Percentiles rank a stretch among this genome's conserved stretches.
These are phyloP conservation scores for Licmophora abbreviata DNA, from an alignment of 108 stramenopile species.

Conservation along the genomic window DNA sequence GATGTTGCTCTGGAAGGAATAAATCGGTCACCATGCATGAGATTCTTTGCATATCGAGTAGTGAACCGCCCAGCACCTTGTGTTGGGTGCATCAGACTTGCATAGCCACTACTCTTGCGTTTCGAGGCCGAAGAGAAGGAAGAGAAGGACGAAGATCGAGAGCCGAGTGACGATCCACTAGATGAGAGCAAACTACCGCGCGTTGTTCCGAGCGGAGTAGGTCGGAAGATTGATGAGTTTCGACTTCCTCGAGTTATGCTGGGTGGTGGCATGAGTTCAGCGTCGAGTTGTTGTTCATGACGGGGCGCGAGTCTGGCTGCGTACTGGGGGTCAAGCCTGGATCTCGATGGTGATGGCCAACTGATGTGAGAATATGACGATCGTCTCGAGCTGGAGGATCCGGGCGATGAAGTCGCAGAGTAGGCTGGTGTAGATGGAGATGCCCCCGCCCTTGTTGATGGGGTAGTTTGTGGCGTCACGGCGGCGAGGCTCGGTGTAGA, in stretches of 20 bases:
- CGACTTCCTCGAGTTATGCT: slow-evolving; percentile 20
- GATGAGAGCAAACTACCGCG: background rate
- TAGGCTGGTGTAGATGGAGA: slow-evolving; percentile 11
- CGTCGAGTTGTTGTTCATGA: background rate
- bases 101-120: background rate
- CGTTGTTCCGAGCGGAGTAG: slow-evolving; percentile 21
- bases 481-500: no score
- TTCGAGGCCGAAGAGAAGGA: background rate
- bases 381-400: no score
- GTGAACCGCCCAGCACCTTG: background rate
- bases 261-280: slow-evolving; percentile 17
- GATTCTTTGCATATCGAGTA: slow-evolving; percentile 4
- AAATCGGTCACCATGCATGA: slow-evolving; percentile 55
- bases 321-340: slow-evolving; percentile 46
- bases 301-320: slow-evolving; percentile 31
- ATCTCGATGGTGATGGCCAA: slow-evolving; percentile 37
- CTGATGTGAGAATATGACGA: slow-evolving; percentile 9
- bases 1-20: slow-evolving; percentile 70
- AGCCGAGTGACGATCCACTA: slow-evolving; percentile 9
- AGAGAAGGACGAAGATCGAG: background rate
- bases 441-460: background rate
- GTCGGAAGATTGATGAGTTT: slow-evolving; percentile 28
- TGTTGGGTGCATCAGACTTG: background rate
- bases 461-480: no score
- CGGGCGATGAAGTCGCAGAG: slow-evolving; percentile 6